Evolutionary conservation across 2,329 filamentous ascomycete genomes (phyloP).

Genomic region (Tolypocladium album): DNA sequence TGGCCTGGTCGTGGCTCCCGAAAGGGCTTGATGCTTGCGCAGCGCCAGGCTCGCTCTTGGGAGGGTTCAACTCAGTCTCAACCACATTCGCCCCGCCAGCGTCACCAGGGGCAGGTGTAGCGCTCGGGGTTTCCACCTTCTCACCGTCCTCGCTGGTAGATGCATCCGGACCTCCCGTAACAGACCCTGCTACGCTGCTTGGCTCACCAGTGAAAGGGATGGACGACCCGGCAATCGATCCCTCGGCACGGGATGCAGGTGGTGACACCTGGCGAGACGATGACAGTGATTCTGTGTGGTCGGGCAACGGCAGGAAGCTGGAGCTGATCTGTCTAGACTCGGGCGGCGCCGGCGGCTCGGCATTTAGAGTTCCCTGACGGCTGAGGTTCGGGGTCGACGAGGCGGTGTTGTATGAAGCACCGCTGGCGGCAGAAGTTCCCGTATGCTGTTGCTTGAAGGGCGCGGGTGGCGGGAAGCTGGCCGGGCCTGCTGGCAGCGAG

Average conservation of each 20-base stretch:
- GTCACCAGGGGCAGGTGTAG: slow-evolving; percentile 14
- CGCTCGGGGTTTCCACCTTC: slow-evolving; percentile 14
- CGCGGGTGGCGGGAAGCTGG: slow-evolving; percentile 29
- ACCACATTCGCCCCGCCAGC: slow-evolving; percentile 8
- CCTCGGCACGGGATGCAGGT: slow-evolving; percentile 48
- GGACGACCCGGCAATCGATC: slow-evolving; percentile 22
- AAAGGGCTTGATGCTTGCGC: slow-evolving; percentile 36
- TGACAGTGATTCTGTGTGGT: slow-evolving; percentile 55
- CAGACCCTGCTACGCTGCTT: slow-evolving; percentile 8
- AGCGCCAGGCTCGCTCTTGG: slow-evolving; percentile 7
- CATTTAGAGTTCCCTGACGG: slow-evolving; percentile 48
- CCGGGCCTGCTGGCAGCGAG: slow-evolving; percentile 39
- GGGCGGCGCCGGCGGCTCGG: slow-evolving; percentile 51
- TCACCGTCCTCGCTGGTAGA: slow-evolving; percentile 7
- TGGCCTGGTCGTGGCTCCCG: slow-evolving; percentile 38
- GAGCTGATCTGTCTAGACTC: slow-evolving; percentile 71
- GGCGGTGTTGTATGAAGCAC: slow-evolving; percentile 41
- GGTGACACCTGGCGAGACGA: slow-evolving; percentile 73
- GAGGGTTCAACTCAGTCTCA: slow-evolving; percentile 6
- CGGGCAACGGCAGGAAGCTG: slow-evolving; percentile 60
- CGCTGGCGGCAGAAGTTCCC: slow-evolving; percentile 42
- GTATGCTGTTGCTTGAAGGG: slow-evolving; percentile 43
- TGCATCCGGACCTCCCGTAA: slow-evolving; percentile 9
- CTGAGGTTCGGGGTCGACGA: slow-evolving; percentile 52
- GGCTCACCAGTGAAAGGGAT: slow-evolving; percentile 15